phyloP scores from a whole-genome alignment of 176 grass and related monocot genomes.

The Ampelocalamus luodianensis region DNA sequence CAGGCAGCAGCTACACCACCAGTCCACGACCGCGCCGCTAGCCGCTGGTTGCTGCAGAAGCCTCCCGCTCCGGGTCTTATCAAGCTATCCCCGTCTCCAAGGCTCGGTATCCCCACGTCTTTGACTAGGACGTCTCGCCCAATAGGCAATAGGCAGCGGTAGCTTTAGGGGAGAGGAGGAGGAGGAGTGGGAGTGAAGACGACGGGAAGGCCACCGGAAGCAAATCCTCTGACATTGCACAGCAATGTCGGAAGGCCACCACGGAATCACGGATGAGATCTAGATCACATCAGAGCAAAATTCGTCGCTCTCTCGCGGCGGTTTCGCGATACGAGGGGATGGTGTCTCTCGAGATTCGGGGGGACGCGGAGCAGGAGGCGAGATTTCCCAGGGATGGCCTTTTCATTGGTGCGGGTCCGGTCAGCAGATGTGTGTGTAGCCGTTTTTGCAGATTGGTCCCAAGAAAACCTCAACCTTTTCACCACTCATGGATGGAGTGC shows the following conservation, averaged over 20 bases:
- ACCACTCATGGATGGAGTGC: no score
- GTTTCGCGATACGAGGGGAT: conserved; percentile 38
- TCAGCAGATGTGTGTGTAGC: not conserved
- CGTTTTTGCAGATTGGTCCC: not conserved
- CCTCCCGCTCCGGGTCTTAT: not conserved
- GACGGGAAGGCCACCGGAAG: conserved; percentile 27
- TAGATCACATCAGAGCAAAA: no score
- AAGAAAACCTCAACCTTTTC: not conserved
- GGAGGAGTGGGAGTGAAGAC: conserved; percentile 42
- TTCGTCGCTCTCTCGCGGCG: not conserved
- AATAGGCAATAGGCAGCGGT: not conserved
- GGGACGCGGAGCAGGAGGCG: conserved; percentile 53
- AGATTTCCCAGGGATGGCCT: conserved; percentile 10
- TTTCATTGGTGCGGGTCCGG: conserved; percentile 12
- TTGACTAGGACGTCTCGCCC: conserved; percentile 26
- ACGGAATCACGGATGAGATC: no score
- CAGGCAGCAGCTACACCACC: not conserved
- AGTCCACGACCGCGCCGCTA: not conserved
- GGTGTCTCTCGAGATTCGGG: not conserved
- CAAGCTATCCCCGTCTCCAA: not conserved
- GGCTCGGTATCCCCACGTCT: not conserved
- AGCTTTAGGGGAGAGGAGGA: not conserved
- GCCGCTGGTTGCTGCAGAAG: not conserved
- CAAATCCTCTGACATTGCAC: no score
- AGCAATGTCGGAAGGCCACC: no score